phyloP scores from a whole-genome alignment of 805 yeast species.

The Kazachstania kunashirensis region DNA sequence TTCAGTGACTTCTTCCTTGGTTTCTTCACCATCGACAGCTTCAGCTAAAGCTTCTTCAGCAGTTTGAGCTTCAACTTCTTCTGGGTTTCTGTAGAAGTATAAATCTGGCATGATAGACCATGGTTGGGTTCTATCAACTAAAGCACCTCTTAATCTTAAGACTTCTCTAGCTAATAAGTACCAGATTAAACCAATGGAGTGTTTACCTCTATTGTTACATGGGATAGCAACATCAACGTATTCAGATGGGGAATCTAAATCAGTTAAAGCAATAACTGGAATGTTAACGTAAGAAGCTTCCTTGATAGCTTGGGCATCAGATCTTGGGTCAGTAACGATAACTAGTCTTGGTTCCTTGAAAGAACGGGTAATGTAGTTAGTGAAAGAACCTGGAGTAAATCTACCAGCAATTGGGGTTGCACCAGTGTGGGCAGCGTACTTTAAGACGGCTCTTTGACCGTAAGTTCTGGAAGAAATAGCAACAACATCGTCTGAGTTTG shows the following conservation, averaged over 20 bases:
- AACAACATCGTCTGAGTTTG: constrained; percentile 96
- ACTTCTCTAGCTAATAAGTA: constrained; percentile 99
- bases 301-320: constrained; percentile 99
- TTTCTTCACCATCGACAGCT: constrained; percentile 58
- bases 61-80: constrained; percentile 80
- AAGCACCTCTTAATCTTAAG: constrained; percentile 95
- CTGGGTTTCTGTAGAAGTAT: constrained; percentile 99
- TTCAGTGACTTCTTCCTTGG: constrained; percentile 71
- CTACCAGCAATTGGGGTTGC: constrained; percentile 99
- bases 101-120: constrained; percentile 99
- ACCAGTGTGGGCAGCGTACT: constrained; percentile 99
- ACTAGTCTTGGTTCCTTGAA: constrained; percentile 99
- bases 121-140: constrained; percentile 91
- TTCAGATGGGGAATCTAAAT: constrained; percentile 98
- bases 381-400: constrained; percentile 99
- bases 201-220: constrained; percentile 99
- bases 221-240: constrained; percentile 99
- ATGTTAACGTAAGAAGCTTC: constrained; percentile 99
- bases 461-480: constrained; percentile 98
- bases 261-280: constrained; percentile 98
- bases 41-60: constrained; percentile 64
- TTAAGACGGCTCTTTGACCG: constrained; percentile 99
- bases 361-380: constrained; percentile 99
- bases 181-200: constrained; percentile 99
- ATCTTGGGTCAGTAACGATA: constrained; percentile 99